These are phyloP conservation scores for Trypanosoma lewisi DNA, from an alignment of 208 protist genomes.

Conservation along the genomic window DNA sequence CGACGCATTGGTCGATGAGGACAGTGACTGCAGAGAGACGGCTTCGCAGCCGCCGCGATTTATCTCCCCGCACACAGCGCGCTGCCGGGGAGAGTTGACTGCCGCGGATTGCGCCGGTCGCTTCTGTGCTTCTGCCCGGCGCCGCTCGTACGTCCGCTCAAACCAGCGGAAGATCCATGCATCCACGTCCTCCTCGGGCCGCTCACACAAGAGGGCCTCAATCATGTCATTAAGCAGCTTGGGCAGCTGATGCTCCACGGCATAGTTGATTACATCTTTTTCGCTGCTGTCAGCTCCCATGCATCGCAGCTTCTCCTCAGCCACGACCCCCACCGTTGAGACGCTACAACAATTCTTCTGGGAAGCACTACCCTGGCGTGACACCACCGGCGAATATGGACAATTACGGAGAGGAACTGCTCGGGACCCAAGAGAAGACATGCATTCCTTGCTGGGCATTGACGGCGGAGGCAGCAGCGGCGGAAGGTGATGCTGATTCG, in stretches of 20 bases:
- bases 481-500: slow-evolving; percentile 24
- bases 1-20: background rate
- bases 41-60: background rate
- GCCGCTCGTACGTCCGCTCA: slow-evolving; percentile 11
- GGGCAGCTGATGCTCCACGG: slow-evolving; percentile 27
- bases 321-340: background rate
- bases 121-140: background rate
- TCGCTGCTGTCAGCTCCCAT: background rate
- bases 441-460: background rate
- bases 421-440: background rate
- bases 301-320: background rate
- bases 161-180: slow-evolving; percentile 40
- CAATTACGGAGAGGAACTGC: background rate
- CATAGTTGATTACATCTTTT: slow-evolving; percentile 21
- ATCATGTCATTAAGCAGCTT: slow-evolving; percentile 30
- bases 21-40: background rate
- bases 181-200: slow-evolving; percentile 21
- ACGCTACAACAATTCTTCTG: slow-evolving; percentile 27
- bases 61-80: background rate
- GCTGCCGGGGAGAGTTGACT: background rate
- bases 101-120: background rate
- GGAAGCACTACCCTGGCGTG: slow-evolving; percentile 1
- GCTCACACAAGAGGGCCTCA: slow-evolving; percentile 22
- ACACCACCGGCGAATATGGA: background rate
- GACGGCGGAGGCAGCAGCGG: slow-evolving; percentile 11